phyloP scores from a whole-genome alignment of 805 yeast genomes.

The Tetrapisispora taiwanensis region DNA sequence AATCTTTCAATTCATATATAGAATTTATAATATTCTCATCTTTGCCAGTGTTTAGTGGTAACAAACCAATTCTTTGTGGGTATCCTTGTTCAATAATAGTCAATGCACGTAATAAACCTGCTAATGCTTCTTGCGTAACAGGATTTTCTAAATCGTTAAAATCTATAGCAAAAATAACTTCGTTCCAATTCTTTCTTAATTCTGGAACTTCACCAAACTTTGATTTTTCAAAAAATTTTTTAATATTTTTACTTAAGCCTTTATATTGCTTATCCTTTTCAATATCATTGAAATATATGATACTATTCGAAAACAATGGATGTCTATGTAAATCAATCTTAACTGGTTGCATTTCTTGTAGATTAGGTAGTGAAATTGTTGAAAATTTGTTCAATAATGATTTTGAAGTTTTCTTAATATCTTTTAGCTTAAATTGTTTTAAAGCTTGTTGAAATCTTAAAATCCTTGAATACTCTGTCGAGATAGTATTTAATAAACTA shows the following conservation, averaged over 20 bases:
- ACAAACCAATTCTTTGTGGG: constrained; percentile 73
- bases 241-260: constrained; percentile 35
- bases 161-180: constrained; percentile 58
- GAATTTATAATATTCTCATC: constrained; percentile 15
- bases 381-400: constrained; percentile 16
- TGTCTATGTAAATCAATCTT: constrained; percentile 27
- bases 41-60: constrained; percentile 42
- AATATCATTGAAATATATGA: constrained; percentile 70
- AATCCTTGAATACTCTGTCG: constrained; percentile 14
- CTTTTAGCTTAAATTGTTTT: constrained; percentile 22
- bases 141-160: constrained; percentile 35
- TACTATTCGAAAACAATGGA: constrained; percentile 28
- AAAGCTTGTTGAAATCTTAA: constrained; percentile 8
- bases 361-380: constrained; percentile 13
- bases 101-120: constrained; percentile 40
- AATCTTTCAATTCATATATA: constrained; percentile 19
- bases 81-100: constrained; percentile 43
- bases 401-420: constrained; percentile 8
- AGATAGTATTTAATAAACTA: constrained; percentile 14
- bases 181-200: constrained; percentile 64
- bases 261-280: constrained; percentile 50
- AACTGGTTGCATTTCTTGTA: constrained; percentile 23
- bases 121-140: constrained; percentile 33
- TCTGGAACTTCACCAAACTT: constrained; percentile 58
- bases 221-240: constrained; percentile 36